Percentiles rank a stretch among this genome's conserved stretches.
These are phyloP conservation scores for Aspergillus pseudoviridinutans DNA, from an alignment of 2,329 filamentous ascomycete species.

Conservation along the genomic window DNA sequence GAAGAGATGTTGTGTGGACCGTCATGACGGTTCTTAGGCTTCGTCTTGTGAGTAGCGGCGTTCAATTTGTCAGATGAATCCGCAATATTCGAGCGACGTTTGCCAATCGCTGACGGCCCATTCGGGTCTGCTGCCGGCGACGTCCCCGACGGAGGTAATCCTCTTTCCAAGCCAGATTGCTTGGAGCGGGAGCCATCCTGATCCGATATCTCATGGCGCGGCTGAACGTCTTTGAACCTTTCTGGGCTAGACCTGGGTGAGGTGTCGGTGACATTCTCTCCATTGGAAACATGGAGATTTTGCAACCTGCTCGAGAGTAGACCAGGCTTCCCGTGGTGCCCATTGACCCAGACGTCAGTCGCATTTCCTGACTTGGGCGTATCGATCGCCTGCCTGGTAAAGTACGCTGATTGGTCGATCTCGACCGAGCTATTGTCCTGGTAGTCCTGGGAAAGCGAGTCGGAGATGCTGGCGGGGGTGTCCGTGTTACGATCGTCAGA, in stretches of 20 bases:
- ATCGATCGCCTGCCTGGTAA: conserved; percentile 25
- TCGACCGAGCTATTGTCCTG: conserved; percentile 36
- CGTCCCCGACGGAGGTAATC: conserved; percentile 17
- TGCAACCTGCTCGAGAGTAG: conserved; percentile 36
- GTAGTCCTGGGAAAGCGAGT: conserved; percentile 36
- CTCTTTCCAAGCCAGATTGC: conserved; percentile 23
- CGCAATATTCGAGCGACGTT: conserved; percentile 28
- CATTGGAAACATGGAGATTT: conserved; percentile 35
- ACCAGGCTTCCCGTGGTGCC: conserved; percentile 27
- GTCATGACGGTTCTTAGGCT: conserved; percentile 33
- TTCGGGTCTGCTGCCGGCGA: conserved; percentile 28
- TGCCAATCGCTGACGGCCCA: conserved; percentile 26
- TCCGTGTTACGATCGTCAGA: conserved; percentile 37
- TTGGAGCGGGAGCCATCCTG: conserved; percentile 30
- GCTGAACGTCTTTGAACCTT: conserved; percentile 17
- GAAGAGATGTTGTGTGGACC: conserved; percentile 14
- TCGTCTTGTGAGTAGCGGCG: conserved; percentile 30
- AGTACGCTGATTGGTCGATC: conserved; percentile 27
- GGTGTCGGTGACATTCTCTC: conserved; percentile 25
- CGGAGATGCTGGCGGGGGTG: conserved; percentile 35
- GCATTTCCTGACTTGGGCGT: conserved; percentile 13
- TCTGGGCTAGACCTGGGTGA: conserved; percentile 22
- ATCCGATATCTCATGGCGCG: conserved; percentile 18
- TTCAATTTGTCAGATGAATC: conserved; percentile 33
- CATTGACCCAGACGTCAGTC: conserved; percentile 19